Conservation (phyloP, 306 rosid species). For the Mimosa pudica region DNA sequence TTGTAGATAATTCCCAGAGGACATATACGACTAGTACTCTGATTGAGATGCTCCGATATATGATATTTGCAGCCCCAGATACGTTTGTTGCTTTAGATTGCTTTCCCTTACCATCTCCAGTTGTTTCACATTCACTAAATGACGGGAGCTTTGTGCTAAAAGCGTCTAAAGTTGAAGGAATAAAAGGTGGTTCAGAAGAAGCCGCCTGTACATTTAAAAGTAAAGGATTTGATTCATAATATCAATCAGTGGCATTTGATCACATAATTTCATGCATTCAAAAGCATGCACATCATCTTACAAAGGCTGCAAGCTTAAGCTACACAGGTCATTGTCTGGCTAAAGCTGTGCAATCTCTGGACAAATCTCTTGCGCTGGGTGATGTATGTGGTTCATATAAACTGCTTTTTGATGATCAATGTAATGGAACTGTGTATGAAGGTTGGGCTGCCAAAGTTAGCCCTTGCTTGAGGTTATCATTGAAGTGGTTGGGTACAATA, state of each 20-base stretch:
- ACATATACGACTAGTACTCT: slow-evolving; percentile 76
- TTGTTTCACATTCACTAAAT: slow-evolving; percentile 60
- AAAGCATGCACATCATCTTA: slow-evolving; percentile 67
- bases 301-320: slow-evolving; percentile 75
- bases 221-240: slow-evolving; percentile 56
- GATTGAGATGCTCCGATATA: slow-evolving; percentile 89
- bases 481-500: slow-evolving; percentile 81
- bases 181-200: slow-evolving; percentile 60
- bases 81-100: slow-evolving; percentile 94
- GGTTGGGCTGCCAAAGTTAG: slow-evolving; percentile 80
- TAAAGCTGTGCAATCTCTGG: slow-evolving; percentile 76
- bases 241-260: slow-evolving; percentile 63
- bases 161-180: slow-evolving; percentile 57
- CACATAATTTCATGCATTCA: slow-evolving; percentile 71
- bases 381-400: slow-evolving; percentile 67
- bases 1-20: slow-evolving; percentile 86
- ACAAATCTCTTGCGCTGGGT: slow-evolving; percentile 75
- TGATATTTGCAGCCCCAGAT: slow-evolving; percentile 80
- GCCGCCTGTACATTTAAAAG: slow-evolving; percentile 39
- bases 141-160: slow-evolving; percentile 71
- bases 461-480: slow-evolving; percentile 76
- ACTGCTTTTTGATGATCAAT: slow-evolving; percentile 77
- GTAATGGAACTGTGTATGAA: slow-evolving; percentile 64
- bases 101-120: slow-evolving; percentile 83
- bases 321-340: slow-evolving; percentile 75